Base-by-base conservation (phyloP, 2,329 filamentous ascomycete species). In the Leptographium wingfieldii region DNA sequence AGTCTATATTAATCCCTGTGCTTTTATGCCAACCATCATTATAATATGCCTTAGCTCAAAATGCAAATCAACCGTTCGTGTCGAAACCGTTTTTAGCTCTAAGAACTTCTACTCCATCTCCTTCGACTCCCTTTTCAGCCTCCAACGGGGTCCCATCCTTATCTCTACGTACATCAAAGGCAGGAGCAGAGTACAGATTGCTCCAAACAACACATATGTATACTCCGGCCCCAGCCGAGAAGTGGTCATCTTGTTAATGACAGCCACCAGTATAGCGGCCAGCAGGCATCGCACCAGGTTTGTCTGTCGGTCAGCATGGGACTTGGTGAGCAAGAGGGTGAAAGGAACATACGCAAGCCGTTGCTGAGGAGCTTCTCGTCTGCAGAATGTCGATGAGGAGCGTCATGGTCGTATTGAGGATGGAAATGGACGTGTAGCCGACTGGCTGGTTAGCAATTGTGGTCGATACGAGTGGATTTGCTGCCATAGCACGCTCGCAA, bases 371-470 rank as follows among this genome's bases (percentile, higher is more conserved):
- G 59, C 69, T 70, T 16, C 64, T 65, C 1, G 62, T 60, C 48
- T 69, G 65, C 5, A 71, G 14, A 5, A 71, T 66, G 38, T 71
- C 68, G 55, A 71, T 69, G 65, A 70, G 67, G 19, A 71, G 58
- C 1, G 69, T 71, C 65, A 69, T 69, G 0, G 69, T 71, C 0
- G 67, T 66, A 59, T 70, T 71, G 3, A 71, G 66, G 3, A 71
- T 67, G 12, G 67, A 60, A 10, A 71, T 69, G 0, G 67, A 69
- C 0, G 66, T 67, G 56, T 66, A 70, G 22, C 69, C 69, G 53
- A 69, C 67, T 61, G 25, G 2, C 5, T 10, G 5, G 12, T 59
- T 31, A 54, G 46, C 7, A 9, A 35, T 35, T 7, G 33, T 35
- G 6, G 33, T 9, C 6, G 9, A 35, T 9, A 35, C 33, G 33